These are phyloP conservation scores for Diaporthe helianthi DNA, from an alignment of 2,329 filamentous ascomycete genomes.

Conservation along the genomic window DNA sequence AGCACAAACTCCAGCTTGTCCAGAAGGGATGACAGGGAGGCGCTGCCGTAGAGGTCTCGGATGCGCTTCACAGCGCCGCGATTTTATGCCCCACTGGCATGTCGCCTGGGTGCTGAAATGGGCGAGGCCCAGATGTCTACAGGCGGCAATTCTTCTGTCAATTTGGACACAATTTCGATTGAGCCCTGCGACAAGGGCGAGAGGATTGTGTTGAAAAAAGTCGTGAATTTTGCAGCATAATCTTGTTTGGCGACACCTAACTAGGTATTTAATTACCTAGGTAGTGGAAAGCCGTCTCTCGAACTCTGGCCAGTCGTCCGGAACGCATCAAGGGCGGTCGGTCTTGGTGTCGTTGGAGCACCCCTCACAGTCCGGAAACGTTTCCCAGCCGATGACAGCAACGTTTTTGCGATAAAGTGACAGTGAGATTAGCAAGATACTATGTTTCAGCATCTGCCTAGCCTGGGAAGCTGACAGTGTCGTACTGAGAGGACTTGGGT, in stretches of 20 bases:
- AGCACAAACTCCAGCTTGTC: conserved; percentile 46
- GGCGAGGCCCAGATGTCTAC: conserved; percentile 48
- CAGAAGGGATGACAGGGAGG: conserved; percentile 29
- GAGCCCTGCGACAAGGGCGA: conserved; percentile 44
- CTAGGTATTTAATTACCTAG: no score
- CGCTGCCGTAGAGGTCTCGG: conserved; percentile 24
- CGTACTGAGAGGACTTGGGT: conserved; percentile 3
- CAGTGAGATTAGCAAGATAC: conserved; percentile 15
- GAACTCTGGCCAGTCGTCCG: conserved; percentile 31
- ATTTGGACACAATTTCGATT: conserved; percentile 43
- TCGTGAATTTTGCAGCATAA: background rate
- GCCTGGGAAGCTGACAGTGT: conserved; percentile 22
- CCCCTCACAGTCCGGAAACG: conserved; percentile 22
- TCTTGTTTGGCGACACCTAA: conserved; percentile 27
- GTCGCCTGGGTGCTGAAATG: conserved; percentile 41
- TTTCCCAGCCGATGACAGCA: conserved; percentile 28
- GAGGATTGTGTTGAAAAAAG: conserved; percentile 31
- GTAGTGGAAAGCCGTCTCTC: conserved; percentile 25
- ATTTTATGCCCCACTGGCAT: conserved; percentile 25
- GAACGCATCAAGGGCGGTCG: conserved; percentile 23
- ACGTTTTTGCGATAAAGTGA: conserved; percentile 5
- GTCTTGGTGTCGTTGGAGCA: conserved; percentile 19
- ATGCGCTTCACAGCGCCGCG: conserved; percentile 41
- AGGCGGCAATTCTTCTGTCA: conserved; percentile 44
- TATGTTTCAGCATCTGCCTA: background rate